phyloP scores from a whole-genome alignment of 345 rosid species.

The Euphorbia lathyris region DNA sequence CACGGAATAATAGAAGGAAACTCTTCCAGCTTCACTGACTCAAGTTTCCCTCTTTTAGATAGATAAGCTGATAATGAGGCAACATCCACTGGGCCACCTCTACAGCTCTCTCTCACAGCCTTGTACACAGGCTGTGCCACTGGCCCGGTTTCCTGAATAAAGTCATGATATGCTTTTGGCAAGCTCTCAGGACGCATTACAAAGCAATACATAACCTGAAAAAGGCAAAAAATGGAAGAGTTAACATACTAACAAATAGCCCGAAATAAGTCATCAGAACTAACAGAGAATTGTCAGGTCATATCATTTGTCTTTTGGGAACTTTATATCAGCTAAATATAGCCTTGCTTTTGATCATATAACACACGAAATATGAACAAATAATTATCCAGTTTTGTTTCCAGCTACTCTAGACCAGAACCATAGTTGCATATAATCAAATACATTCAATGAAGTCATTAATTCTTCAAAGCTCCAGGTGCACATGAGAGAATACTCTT shows the following conservation, averaged over 20 bases:
- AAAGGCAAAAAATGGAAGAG: neutral
- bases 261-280: neutral
- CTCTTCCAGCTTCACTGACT: constrained; percentile 59
- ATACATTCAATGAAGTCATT: neutral
- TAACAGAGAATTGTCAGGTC: neutral
- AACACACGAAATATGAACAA: neutral
- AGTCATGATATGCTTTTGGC: constrained; percentile 91
- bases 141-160: constrained; percentile 97
- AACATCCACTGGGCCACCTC: constrained; percentile 81
- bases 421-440: neutral
- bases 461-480: neutral
- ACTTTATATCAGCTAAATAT: neutral
- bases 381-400: neutral
- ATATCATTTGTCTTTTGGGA: constrained; percentile 1
- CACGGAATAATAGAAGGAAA: constrained; percentile 86
- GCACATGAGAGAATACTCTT: no score
- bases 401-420: neutral
- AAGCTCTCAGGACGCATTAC: constrained; percentile 70
- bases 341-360: neutral
- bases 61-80: constrained; percentile 68
- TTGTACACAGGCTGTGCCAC: constrained; percentile 83
- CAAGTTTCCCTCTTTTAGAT: constrained; percentile 43
- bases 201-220: constrained; percentile 41
- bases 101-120: constrained; percentile 88
- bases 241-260: neutral